phyloP scores from a whole-genome alignment of 2,329 filamentous ascomycete species.

The Teratosphaeria pseudoeucalypti region DNA sequence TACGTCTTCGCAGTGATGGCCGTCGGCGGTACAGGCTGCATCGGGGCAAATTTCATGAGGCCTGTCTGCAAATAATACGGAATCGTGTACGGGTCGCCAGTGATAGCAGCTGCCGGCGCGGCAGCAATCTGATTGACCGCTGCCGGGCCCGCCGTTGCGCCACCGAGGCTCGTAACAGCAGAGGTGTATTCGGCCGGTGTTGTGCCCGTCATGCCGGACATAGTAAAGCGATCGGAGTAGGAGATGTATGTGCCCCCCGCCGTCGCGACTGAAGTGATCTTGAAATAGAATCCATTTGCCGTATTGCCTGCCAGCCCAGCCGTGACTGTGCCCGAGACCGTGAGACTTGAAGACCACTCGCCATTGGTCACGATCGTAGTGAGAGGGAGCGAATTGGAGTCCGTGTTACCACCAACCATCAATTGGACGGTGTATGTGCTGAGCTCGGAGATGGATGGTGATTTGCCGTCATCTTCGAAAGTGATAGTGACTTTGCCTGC shows the following conservation, averaged over 20 bases:
- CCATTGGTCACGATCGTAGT: conserved; percentile 5
- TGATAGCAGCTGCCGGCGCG: conserved; percentile 9
- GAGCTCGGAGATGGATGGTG: conserved; percentile 41
- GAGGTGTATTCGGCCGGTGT: conserved; percentile 37
- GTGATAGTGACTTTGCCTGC: conserved; percentile 43
- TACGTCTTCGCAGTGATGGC: conserved; percentile 46
- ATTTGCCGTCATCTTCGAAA: conserved; percentile 47
- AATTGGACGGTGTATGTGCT: conserved; percentile 48
- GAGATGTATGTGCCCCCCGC: conserved; percentile 47
- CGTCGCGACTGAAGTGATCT: conserved; percentile 46
- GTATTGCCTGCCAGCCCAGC: conserved; percentile 20
- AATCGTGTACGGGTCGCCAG: conserved; percentile 22
- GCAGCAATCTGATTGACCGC: conserved; percentile 24
- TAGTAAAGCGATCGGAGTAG: conserved; percentile 54
- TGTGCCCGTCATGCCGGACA: conserved; percentile 52
- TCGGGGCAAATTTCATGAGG: conserved; percentile 49
- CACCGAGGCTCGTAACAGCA: conserved; percentile 26
- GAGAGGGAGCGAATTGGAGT: conserved; percentile 23
- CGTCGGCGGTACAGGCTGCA: conserved; percentile 49
- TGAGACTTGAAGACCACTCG: conserved; percentile 6
- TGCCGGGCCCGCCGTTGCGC: conserved; percentile 30
- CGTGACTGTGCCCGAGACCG: conserved; percentile 8
- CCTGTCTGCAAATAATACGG: conserved; percentile 49
- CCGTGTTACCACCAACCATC: conserved; percentile 49
- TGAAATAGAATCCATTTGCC: conserved; percentile 50